Base-by-base conservation (phyloP, 257 asterid genomes). In the Gentiana macrophylla region DNA sequence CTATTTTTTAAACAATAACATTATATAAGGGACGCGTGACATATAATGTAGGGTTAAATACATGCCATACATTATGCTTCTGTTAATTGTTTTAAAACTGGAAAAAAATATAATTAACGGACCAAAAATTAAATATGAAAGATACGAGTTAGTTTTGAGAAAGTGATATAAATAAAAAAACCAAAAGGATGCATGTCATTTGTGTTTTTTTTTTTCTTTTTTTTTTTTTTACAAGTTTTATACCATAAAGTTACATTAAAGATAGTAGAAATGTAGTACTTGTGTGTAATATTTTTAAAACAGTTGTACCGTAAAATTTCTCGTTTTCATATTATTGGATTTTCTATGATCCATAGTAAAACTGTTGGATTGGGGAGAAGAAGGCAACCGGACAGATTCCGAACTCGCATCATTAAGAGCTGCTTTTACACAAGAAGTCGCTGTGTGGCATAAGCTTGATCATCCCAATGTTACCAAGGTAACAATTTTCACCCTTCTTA, bases 401-500 rank as follows among this genome's bases (percentile, higher is more conserved):
- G 95, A 86, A 71, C 69, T 84, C 66, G 68, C 79, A 32, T 84
- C 94, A 32, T 63, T 86, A 60, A 70, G 95, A 65, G 84, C 94
- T 55, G 94, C 94, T 58, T 86, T 86, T 69, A 77, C 94, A 45
- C 95, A 86, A 73, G 95, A 86, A 81, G 95, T 86, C 60, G 85
- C 94, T 3, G 95, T 86, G 35, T 86, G 94, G 95, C 94, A 86
- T 72, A 86, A 84, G 62, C 95, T 86, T 44, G 91, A 86, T 44
- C 95, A 86, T 71, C 95, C 95, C 37, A 86, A 86, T 53, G 95
- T 86, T 45, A 86, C 95, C 35, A 86, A 84, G 94, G 95, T 86
- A 41, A 57, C 50, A 50, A 34, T 33, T 68, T 13, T 46, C 3
- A 49, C 53, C 60, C 38, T 57, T 4, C 4, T 1, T 41, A 5